These are phyloP conservation scores for Pythium pyrilobum DNA, from an alignment of 352 stramenopile genomes.

Conservation along the genomic window DNA sequence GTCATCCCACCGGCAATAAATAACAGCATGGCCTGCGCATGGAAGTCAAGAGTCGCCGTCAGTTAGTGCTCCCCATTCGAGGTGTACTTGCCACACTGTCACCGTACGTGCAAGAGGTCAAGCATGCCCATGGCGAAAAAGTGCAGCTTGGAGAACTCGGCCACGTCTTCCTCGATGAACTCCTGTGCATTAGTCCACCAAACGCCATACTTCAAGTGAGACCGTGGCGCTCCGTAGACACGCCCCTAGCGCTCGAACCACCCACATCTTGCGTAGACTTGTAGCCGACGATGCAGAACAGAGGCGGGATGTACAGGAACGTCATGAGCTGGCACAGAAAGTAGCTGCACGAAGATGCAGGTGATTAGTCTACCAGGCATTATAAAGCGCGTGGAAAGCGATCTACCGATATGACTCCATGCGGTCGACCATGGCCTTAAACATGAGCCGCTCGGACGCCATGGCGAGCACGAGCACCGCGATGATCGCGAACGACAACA, in stretches of 20 bases:
- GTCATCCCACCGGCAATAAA: conserved; percentile 81
- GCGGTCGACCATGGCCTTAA: conserved; percentile 86
- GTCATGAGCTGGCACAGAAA: conserved; percentile 86
- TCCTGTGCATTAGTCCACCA: conserved; percentile 33
- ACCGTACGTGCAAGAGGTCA: conserved; percentile 67
- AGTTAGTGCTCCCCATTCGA: too few species aligned
- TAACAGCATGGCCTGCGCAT: conserved; percentile 64
- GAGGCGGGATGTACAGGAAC: conserved; percentile 83
- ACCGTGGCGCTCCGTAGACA: too few species aligned
- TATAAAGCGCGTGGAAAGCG: too few species aligned
- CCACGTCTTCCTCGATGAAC: conserved; percentile 79
- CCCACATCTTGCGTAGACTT: conserved; percentile 70
- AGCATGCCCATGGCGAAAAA: conserved; percentile 86
- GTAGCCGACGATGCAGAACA: conserved; percentile 86
- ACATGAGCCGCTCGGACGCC: conserved; percentile 79
- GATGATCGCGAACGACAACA: conserved; percentile 72
- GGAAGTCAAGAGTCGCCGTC: background rate
- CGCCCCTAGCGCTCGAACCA: too few species aligned
- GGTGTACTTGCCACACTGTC: too few species aligned
- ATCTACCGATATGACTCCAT: conserved; percentile 85
- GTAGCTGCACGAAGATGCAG: conserved; percentile 45
- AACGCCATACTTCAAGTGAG: conserved; percentile 3
- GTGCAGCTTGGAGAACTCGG: conserved; percentile 82
- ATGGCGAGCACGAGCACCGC: conserved; percentile 71
- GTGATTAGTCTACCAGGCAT: too few species aligned